Base-by-base conservation (phyloP, 176 grass and related monocot genomes). In the Eragrostis nindensis region DNA sequence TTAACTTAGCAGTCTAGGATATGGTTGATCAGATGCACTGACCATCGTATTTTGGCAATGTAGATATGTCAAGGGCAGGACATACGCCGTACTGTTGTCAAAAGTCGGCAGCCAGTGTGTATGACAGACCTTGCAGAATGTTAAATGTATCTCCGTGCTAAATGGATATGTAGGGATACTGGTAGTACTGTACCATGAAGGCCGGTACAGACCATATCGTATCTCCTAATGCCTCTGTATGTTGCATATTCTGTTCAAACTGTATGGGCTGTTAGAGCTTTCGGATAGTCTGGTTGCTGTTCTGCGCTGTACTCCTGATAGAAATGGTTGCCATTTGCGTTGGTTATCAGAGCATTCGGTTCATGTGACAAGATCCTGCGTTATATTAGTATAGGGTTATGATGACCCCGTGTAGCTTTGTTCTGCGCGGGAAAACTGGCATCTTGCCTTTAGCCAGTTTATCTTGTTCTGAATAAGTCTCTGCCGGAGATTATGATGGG, bases 21-120 rank as follows among this genome's bases (percentile, higher is more conserved):
- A 18, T 5, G 60, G 30, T 29, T 8, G 8, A 59, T 22, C 75
- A 74, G 68, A 79, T 79, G 80, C 56, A 1, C 8, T 6, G 65
- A 83, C 67, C 68, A 66, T 83, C 40, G 3, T 60, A 16, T 73
- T 82, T 87, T 67, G 75, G 75, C 67, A 15, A 10, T 52, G 66
- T 88, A 57, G 70, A 73, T 73, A 40, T 78, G 59, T 1, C 16
- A 68, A 60, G 68, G 25, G 27, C 30, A 22, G 78, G 27, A 1
- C 39, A 19, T 64, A 74, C 14, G 50, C 21, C 43, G 5, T 53
- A 39, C 47, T 63, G 52, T 57, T n/a, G 52, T 56, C 5, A 19
- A 10, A 77, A 48, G 32, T 83, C 59, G 74, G 32, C 44, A 52
- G 0, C 8, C 27, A 13, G 25, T 25, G 30, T 30, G 19, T 21